Evolutionary conservation across 257 asterid species (phyloP), one percentile per base, ranked within the genome.

Genomic region (Verbascum thapsus): DNA sequence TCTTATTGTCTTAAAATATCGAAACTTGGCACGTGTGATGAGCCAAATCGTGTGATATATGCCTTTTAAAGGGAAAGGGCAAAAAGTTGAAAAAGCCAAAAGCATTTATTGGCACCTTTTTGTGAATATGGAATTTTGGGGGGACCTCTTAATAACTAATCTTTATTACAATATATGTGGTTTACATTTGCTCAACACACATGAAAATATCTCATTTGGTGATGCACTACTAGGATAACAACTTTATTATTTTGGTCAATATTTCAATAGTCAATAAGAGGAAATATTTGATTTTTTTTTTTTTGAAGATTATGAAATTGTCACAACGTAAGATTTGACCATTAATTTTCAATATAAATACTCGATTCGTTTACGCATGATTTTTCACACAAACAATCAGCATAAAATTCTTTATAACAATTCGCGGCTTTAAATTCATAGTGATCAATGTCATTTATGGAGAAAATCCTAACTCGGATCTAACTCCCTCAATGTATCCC

Each of bases 111-210:
- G 72, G 67, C 76, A 78, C 59, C 57, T 52, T 39, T 67, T 41
- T 71, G 64, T 71, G 74, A 56, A 57, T 51, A 53, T 75, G 64
- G 77, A 58, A 64, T 45, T 61, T 32, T n/a, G n/a, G 52, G 42
- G 73, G 85, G 81, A 41, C 80, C 85, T 81, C 48, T 1, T 47
- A 1, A 32, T 63, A 67, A 64, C 65, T 43, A 58, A 74, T 68
- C 39, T 63, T n/a, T 60, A 32, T 61, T 13, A n/a, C 45, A 66
- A 58, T 49, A 58, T 26, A 61, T 78, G 88, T 85, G 90, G 88
- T 63, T 61, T 66, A 38, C 45, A 72, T 61, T 70, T 78, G 67
- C 58, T 64, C 42, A 35, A 4, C n/a, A 60, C 64, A 53, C 64
- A 11, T 23, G 52, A 72, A 73, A 83, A 73, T 73, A 78, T 81